Evolutionary conservation across 371 early-diverging fungal species (phyloP).

Genomic region (Apophysomyces variabilis): DNA sequence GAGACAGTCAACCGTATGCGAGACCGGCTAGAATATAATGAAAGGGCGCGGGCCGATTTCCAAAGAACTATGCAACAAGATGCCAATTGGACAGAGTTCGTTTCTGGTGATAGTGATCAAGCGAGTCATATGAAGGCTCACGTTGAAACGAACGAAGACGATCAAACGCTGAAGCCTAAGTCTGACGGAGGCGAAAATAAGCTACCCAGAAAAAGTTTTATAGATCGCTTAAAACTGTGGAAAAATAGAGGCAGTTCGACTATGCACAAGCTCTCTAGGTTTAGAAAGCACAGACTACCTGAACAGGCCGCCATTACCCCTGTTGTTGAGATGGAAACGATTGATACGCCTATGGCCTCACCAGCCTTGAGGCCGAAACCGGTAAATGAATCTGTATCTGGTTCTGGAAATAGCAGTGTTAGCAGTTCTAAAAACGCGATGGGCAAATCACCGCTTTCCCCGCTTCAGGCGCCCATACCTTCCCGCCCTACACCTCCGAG

Average conservation of each 20-base stretch:
- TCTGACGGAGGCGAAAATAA: background rate
- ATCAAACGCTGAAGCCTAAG: background rate
- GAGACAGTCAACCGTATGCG: conserved; percentile 52
- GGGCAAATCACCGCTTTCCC: conserved; percentile 50
- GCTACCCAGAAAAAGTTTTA: background rate
- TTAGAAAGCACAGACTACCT: background rate
- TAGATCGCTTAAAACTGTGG: conserved; percentile 17
- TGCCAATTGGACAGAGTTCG: conserved; percentile 50
- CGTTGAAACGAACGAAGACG: background rate
- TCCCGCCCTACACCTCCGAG: conserved; percentile 65
- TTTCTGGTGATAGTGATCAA: conserved; percentile 17
- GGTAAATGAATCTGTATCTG: conserved; percentile 12
- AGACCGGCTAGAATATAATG: conserved; percentile 51
- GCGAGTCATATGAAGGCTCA: background rate
- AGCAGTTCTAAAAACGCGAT: conserved; percentile 11
- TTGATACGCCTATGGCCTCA: conserved; percentile 45
- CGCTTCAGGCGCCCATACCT: conserved; percentile 44
- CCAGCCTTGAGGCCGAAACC: conserved; percentile 30
- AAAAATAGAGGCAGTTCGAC: conserved; percentile 13
- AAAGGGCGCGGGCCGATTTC: conserved; percentile 41
- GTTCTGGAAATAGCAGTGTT: background rate
- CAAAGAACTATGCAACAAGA: conserved; percentile 37
- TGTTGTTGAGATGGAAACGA: conserved; percentile 46
- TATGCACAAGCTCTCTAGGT: conserved; percentile 11
- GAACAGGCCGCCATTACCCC: conserved; percentile 10